Conservation (phyloP, 1,284 basidiomycete species). For the Irpex sp. region DNA sequence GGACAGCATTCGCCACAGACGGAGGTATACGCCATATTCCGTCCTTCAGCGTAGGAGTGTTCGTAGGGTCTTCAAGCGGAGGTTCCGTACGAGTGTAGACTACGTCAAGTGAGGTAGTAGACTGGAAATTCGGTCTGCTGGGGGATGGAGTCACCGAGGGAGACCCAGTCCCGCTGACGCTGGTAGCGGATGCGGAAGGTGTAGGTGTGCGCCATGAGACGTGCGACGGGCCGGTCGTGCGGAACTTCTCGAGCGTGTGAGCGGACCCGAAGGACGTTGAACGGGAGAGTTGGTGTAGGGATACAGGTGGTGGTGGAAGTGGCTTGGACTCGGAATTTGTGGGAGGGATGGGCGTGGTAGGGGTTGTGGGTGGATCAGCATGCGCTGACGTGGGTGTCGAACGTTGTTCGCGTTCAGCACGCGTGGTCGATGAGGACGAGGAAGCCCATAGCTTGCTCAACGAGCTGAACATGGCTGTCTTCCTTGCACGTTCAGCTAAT, state of each 20-base stretch:
- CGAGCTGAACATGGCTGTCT: neutral
- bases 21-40: neutral
- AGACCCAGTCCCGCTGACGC: neutral
- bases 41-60: neutral
- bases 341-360: neutral
- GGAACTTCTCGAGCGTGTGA: neutral
- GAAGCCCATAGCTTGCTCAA: neutral
- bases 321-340: neutral
- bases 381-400: neutral
- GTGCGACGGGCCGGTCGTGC: neutral
- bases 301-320: neutral
- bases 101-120: neutral
- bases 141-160: neutral
- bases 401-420: neutral
- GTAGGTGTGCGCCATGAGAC: neutral
- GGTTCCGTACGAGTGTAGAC: neutral
- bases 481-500: neutral
- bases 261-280: neutral
- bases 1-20: neutral
- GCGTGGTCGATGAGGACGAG: neutral
- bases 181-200: neutral
- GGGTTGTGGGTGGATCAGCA: neutral
- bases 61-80: neutral
- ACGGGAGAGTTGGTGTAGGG: neutral
- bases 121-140: neutral